These are phyloP conservation scores for Agaricus subrufescens DNA, from an alignment of 768 basidiomycete species.

Conservation along the genomic window DNA sequence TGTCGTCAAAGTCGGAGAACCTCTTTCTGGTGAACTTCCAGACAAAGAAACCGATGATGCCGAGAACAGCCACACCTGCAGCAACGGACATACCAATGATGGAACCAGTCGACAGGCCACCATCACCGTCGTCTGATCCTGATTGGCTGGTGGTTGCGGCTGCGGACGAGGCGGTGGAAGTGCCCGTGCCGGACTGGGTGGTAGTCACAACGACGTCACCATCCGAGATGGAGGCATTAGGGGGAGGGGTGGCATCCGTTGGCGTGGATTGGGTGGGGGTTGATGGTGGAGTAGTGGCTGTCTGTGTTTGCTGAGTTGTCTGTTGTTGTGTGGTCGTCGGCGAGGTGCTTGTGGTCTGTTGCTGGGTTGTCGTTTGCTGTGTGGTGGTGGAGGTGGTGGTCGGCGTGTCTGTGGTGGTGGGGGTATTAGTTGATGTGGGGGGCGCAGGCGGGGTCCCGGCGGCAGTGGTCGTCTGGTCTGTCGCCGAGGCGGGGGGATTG, in stretches of 20 bases:
- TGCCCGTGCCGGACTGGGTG: slow-evolving; percentile 13
- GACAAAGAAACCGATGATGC: slow-evolving; percentile 67
- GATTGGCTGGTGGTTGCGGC: slow-evolving; percentile 15
- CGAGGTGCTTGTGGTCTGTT: no score
- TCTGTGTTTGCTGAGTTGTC: background rate
- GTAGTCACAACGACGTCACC: slow-evolving; percentile 23
- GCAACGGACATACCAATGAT: slow-evolving; percentile 80
- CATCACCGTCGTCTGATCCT: slow-evolving; percentile 12
- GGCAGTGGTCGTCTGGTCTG: no score
- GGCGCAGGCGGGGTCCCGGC: no score
- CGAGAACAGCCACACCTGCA: slow-evolving; percentile 71
- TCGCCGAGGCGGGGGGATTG: no score
- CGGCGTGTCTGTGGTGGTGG: no score
- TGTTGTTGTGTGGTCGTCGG: no score
- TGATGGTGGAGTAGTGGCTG: background rate
- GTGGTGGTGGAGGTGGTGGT: no score
- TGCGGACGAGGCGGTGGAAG: slow-evolving; percentile 16
- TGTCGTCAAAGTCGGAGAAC: slow-evolving; percentile 70
- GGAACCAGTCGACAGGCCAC: slow-evolving; percentile 60
- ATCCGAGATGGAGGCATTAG: slow-evolving; percentile 5
- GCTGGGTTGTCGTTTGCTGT: no score
- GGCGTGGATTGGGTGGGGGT: slow-evolving; percentile 13
- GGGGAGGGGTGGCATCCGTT: slow-evolving; percentile 14
- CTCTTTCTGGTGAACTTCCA: slow-evolving; percentile 88
- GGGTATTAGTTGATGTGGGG: no score